Evolutionary conservation across 805 yeast species (phyloP), one percentile per base, ranked within the genome.

Genomic region (Hanseniaspora nectarophila): DNA sequence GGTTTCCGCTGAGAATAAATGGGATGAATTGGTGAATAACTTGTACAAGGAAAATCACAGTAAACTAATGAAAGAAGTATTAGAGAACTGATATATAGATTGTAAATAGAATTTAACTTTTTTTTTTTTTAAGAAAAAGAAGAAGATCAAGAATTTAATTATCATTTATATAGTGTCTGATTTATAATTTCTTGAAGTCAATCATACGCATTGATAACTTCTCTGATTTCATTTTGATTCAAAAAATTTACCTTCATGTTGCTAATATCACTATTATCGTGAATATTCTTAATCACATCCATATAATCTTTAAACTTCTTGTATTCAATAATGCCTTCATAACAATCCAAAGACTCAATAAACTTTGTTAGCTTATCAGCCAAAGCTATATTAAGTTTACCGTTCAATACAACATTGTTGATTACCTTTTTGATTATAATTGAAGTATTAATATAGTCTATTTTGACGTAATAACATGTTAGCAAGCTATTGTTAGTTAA

Each of bases 1-100:
- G 15, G 46, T 39, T 26, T 43, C 43, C 26, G 37, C 35, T 26
- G 43, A 40, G 13, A 48, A 48, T 23, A 48, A 48, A 24, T 48
- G 52, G 52, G 52, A 48, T 34, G 52, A 48, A 26, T 24, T 48
- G 12, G 38, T 42, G 13, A 16, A 16, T 24, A 21, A 29, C 16
- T 28, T 49, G 29, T 31, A 49, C 15, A 29, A 42, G 28, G 43
- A 49, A n/a, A 39, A 49, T 26, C 44, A 42, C 33, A 34, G 29
- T 15, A 33, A 37, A 5, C 33, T 21, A 6, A 16, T 49, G 23
- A 33, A 49, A 28, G 46, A 43, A 16, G 45, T 32, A 26, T 34
- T 42, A 21, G 20, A 28, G 20, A 28, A 34, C 13, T 28, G n/a
- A 20, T 42, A 34, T 24, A 20, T 23, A 35, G 13, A 5, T 12